These are phyloP conservation scores for Isatis tinctoria DNA, from an alignment of 345 rosid species.

Conservation along the genomic window DNA sequence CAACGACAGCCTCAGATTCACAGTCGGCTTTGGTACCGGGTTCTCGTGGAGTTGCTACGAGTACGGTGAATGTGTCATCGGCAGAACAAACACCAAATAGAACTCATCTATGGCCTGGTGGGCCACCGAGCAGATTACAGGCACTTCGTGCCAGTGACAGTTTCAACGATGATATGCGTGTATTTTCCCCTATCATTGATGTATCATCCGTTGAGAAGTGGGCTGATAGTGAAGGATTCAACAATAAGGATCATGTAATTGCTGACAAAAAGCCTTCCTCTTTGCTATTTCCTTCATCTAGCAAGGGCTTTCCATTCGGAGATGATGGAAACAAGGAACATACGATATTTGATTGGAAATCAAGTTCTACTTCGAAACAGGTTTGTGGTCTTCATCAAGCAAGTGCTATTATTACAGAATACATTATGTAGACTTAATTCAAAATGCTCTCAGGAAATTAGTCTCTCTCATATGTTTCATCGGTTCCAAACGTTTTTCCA, in stretches of 20 bases:
- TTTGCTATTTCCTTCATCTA: constrained; percentile 57
- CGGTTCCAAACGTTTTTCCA: constrained; percentile 14
- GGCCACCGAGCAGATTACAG: constrained; percentile 63
- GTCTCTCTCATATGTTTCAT: background rate
- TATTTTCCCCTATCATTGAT: constrained; percentile 86
- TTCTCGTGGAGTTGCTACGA: constrained; percentile 45
- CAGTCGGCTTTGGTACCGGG: constrained; percentile 45
- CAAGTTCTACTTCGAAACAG: constrained; percentile 68
- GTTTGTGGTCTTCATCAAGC: constrained; percentile 29
- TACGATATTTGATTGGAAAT: constrained; percentile 77
- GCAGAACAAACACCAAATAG: constrained; percentile 71
- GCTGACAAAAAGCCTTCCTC: constrained; percentile 69
- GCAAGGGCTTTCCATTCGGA: constrained; percentile 58
- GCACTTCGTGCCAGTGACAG: constrained; percentile 63
- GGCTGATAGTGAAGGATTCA: constrained; percentile 55
- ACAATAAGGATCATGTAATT: constrained; percentile 51
- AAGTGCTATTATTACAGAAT: background rate
- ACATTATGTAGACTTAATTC: background rate
- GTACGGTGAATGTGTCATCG: constrained; percentile 37
- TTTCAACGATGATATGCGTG: constrained; percentile 90
- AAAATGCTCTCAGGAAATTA: background rate
- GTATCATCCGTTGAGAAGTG: constrained; percentile 84
- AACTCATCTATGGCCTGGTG: constrained; percentile 61
- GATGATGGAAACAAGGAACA: constrained; percentile 64
- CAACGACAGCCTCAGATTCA: constrained; percentile 53